Evolutionary conservation across 768 basidiomycete genomes (phyloP).

Genomic region (Coprinopsis cinerea): DNA sequence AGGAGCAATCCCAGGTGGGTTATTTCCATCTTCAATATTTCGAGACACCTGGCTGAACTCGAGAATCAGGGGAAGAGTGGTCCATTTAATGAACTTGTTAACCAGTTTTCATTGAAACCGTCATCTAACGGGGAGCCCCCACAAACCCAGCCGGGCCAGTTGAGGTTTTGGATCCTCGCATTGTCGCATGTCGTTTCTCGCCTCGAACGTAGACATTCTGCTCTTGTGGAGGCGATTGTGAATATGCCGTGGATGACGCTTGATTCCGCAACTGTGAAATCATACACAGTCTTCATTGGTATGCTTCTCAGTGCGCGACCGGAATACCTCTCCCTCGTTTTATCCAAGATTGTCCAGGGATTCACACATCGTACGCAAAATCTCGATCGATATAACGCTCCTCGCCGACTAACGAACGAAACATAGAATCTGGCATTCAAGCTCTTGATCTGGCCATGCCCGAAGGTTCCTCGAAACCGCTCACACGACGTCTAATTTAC

Average conservation of each 20-base stretch:
- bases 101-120: conserved; percentile 67
- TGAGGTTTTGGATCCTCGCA: conserved; percentile 79
- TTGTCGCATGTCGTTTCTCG: conserved; percentile 90
- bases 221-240: conserved; percentile 82
- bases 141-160: conserved; percentile 42
- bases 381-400: conserved; percentile 4
- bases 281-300: conserved; percentile 84
- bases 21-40: conserved; percentile 10
- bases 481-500: conserved; percentile 81
- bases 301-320: conserved; percentile 89
- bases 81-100: conserved; percentile 83
- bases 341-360: conserved; percentile 76
- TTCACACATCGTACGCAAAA: conserved; percentile 78
- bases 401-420: conserved; percentile 3
- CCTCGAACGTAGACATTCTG: conserved; percentile 72
- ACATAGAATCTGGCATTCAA: conserved; percentile 65
- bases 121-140: conserved; percentile 21
- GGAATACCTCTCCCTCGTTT: conserved; percentile 83
- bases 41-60: conserved; percentile 8
- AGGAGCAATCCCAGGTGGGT: conserved; percentile 64
- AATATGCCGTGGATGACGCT: conserved; percentile 90
- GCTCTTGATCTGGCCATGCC: conserved; percentile 51
- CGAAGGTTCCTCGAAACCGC: conserved; percentile 55
- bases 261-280: conserved; percentile 78
- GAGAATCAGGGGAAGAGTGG: conserved; percentile 60